Base-by-base conservation (phyloP, 208 protist species). In the Leishmania aethiopica region DNA sequence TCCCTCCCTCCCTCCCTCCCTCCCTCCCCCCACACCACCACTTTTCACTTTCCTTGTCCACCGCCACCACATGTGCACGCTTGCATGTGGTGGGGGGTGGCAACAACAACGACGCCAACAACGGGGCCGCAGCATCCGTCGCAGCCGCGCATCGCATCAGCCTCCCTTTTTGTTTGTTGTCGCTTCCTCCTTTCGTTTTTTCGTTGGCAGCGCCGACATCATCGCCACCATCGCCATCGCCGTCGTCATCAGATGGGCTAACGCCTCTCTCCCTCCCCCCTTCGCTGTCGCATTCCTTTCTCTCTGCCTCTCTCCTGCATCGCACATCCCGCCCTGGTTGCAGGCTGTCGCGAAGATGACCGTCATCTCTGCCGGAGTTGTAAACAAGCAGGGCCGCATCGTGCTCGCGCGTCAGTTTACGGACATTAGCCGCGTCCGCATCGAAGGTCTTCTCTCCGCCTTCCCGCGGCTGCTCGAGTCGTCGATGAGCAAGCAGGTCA, bases 361-460 rank as follows among this genome's bases (percentile, higher is more conserved):
- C 69, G 91, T 97, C 32, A 94, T 96, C 80, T 92, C 93, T 60
- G 93, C 90, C 28, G 93, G 91, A 79, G 81, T 97, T 22, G 95
- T 97, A 25, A 96, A 81, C 84, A 94, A 93, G 75, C 85, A 92
- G 62, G 93, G 95, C n/a, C 87, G 88, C 28, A 92, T 99, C 40
- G 81, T 99, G 37, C 82, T 99, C 15, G 87, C 98, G 1, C 92
- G 99, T 25, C 98, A 99, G 85, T 99, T 99, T 82, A 96, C 97
- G 67, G 98, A 99, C 55, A 99, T 99, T 82, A 96, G 88, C 37
- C 94, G 98, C 42, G 95, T 98, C 72, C 93, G 99, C 73, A 94
- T 99, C 40, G 98, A 99, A 85, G 99, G 99, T 10, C 92, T 99
- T 35, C 90, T 99, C 35, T 98, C 98, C 35, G 98, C 98, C 49